These are phyloP conservation scores for Dryadomyces quercus-mongolicae DNA, from an alignment of 2,329 filamentous ascomycete species.

Conservation along the genomic window DNA sequence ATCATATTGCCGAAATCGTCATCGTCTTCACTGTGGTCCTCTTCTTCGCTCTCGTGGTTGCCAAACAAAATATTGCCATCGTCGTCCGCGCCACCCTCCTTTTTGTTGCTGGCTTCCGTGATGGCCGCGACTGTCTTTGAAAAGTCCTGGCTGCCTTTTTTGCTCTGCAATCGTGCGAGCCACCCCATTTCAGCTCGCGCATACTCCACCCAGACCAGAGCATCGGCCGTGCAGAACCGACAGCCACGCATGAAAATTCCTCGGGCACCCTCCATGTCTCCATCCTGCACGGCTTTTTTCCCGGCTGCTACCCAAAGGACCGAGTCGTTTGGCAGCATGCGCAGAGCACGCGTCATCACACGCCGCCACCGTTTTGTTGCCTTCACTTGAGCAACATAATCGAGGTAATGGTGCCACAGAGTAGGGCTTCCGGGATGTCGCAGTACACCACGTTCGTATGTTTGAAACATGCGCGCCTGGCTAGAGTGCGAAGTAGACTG, in stretches of 20 bases:
- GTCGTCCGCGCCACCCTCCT: constrained; percentile 26
- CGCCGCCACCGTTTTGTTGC: constrained; percentile 54
- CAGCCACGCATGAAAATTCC: constrained; percentile 81
- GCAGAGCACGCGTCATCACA: constrained; percentile 55
- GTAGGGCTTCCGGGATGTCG: constrained; percentile 72
- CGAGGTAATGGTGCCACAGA: constrained; percentile 84
- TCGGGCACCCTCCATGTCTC: constrained; percentile 77
- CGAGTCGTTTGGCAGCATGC: constrained; percentile 73
- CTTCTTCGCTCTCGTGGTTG: constrained; percentile 33
- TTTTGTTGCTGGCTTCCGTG: constrained; percentile 29
- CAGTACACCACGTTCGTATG: constrained; percentile 75
- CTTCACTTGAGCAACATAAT: constrained; percentile 60
- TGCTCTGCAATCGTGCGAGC: constrained; percentile 65
- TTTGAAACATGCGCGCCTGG: constrained; percentile 74
- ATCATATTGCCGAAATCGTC: constrained; percentile 33
- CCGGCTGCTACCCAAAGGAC: constrained; percentile 82
- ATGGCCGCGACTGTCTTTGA: constrained; percentile 22
- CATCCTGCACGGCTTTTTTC: constrained; percentile 62
- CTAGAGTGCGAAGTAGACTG: constrained; percentile 55
- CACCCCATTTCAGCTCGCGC: constrained; percentile 88
- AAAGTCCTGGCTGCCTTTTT: constrained; percentile 38
- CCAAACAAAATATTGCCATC: constrained; percentile 31
- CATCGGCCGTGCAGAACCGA: constrained; percentile 71
- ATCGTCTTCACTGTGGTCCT: constrained; percentile 29
- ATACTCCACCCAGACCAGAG: constrained; percentile 77